Base-by-base conservation (phyloP, 2,329 filamentous ascomycete species). In the Aspergillus bombycis region DNA sequence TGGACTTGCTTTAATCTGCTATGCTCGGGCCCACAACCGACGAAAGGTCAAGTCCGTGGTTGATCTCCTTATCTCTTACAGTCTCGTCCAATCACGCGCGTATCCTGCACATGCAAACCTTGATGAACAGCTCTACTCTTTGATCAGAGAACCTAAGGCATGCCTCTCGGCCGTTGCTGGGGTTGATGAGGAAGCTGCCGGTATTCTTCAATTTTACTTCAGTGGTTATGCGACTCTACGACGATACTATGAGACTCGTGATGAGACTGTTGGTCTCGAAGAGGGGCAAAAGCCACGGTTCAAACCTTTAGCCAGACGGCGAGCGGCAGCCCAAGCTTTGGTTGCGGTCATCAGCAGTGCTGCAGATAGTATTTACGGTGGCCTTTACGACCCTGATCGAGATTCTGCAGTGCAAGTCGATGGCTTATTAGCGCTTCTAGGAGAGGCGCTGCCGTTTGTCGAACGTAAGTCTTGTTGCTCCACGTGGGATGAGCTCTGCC, bases 201-300 rank as follows among this genome's bases (percentile, higher is more conserved):
- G 91, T 69, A 86, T 97, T 12, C 84, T 98, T 3, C 92, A 94
- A 54, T 91, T 90, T 65, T 90, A 94, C 79, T 88, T 97, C 11
- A 95, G 92, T 75, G 94, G 94, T 26, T 98, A 98, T 73, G 94
- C 94, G 26, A 96, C 93, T 0, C 83, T 98, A 23, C 91, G 94
- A 41, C 90, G 89, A 69, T 97, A 94, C 81, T 98, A 96, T 77
- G 90, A 94, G 66, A 85, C 94, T n/a, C 88, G 94, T 56, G 94
- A 98, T 72, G 86, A 88, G 70, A 82, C 84, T n/a, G 67, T 84
- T 5, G 66, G 77, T 6, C 65, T 78, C 11, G 65, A 72, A 52
- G 74, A 78, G 28, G 77, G 75, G 32, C 70, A 77, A 60, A 80
- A 78, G 56, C 78, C 81, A 7, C 78, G 75, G 26, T 78, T 84